phyloP scores from a whole-genome alignment of 176 grass and related monocot genomes.

The Typha latifolia region DNA sequence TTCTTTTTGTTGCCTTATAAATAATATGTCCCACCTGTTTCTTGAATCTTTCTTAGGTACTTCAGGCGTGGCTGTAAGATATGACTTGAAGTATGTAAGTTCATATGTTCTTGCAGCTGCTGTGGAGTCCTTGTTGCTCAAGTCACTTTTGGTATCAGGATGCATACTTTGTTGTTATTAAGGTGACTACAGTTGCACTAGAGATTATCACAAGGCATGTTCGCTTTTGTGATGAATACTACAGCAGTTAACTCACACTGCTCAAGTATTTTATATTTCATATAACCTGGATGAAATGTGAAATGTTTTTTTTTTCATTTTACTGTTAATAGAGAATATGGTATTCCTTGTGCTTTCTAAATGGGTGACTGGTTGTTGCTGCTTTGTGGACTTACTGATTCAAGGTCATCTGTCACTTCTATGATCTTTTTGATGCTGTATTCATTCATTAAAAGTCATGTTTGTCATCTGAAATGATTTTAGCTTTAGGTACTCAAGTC shows the following conservation, averaged over 20 bases:
- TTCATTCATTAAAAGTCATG: slow-evolving; percentile 14
- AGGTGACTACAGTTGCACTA: slow-evolving; percentile 33
- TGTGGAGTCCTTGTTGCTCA: slow-evolving; percentile 10
- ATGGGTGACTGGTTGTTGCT: background rate
- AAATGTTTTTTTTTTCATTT: slow-evolving; percentile 20
- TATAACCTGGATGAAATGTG: slow-evolving; percentile 16
- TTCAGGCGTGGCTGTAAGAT: slow-evolving; percentile 14
- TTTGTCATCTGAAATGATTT: slow-evolving; percentile 37
- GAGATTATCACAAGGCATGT: slow-evolving; percentile 31
- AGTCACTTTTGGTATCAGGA: slow-evolving; percentile 29
- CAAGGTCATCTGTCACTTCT: slow-evolving; percentile 10
- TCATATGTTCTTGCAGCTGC: slow-evolving; percentile 15
- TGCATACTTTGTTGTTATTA: slow-evolving; percentile 33
- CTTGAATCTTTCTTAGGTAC: slow-evolving; percentile 24
- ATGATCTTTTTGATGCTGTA: slow-evolving; percentile 8
- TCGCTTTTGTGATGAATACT: slow-evolving; percentile 27
- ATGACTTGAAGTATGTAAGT: slow-evolving; percentile 5
- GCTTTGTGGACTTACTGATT: slow-evolving; percentile 10
- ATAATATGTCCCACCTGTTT: slow-evolving; percentile 15
- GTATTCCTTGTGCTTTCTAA: slow-evolving; percentile 5
- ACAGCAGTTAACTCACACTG: slow-evolving; percentile 10
- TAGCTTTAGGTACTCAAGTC: slow-evolving; percentile 33
- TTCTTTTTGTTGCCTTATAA: background rate
- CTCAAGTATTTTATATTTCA: slow-evolving; percentile 17
- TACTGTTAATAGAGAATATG: slow-evolving; percentile 32